Evolutionary conservation across 192 early-diverging fungal species (phyloP).

Genomic region (Coemansia sp.): DNA sequence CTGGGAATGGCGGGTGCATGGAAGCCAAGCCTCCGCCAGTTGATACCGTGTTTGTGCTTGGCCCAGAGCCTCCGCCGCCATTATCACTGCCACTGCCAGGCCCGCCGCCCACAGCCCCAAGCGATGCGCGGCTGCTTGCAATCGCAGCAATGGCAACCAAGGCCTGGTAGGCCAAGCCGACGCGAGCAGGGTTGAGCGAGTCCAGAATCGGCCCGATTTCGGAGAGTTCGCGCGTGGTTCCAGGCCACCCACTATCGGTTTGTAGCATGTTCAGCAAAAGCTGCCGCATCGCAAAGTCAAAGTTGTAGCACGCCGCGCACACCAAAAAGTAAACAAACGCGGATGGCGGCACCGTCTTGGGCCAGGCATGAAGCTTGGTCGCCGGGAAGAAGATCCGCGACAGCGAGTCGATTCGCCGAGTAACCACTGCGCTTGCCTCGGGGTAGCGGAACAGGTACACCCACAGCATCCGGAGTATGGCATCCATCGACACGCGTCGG

Average conservation of each 20-base stretch:
- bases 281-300: slow-evolving; percentile 48
- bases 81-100: neutral
- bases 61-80: neutral
- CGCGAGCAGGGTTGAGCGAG: slow-evolving; percentile 47
- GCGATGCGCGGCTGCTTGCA: slow-evolving; percentile 15
- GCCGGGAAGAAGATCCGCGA: slow-evolving; percentile 55
- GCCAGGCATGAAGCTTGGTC: slow-evolving; percentile 53
- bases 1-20: slow-evolving; percentile 39
- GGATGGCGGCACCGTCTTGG: slow-evolving; percentile 49
- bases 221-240: slow-evolving; percentile 38
- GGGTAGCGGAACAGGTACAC: slow-evolving; percentile 89
- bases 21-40: neutral
- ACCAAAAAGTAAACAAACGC: slow-evolving; percentile 52
- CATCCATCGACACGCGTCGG: slow-evolving; percentile 73
- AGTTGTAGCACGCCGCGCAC: slow-evolving; percentile 54
- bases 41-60: neutral
- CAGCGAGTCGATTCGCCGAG: slow-evolving; percentile 50
- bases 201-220: slow-evolving; percentile 46
- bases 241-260: slow-evolving; percentile 49
- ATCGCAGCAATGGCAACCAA: slow-evolving; percentile 45
- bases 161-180: slow-evolving; percentile 46
- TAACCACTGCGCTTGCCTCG: slow-evolving; percentile 57
- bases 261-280: slow-evolving; percentile 48
- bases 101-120: neutral
- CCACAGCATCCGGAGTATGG: slow-evolving; percentile 83